Evolutionary conservation across 345 rosid species (phyloP), one percentile per base, ranked within the genome.

Genomic region (Boechera stricta): DNA sequence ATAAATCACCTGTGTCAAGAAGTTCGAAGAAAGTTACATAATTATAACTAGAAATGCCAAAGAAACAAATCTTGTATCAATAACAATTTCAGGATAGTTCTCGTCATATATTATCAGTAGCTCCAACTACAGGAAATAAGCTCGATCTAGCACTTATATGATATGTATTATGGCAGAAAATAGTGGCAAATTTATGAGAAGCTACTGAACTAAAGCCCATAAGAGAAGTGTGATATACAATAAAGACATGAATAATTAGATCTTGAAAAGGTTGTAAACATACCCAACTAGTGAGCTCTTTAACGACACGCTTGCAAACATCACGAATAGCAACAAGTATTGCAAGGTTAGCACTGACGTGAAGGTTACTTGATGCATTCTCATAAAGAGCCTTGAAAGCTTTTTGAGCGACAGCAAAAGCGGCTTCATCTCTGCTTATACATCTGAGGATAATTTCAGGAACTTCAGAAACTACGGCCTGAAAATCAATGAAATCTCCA

Each of bases 251-350:
- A 64, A 55, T n/a, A n/a, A 57, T n/a, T 21, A 21, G 32, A 71
- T 77, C 39, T 48, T 21, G 49, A 66, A 71, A 49, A 72, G 6
- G 52, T 58, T 47, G 49, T 21, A 55, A 68, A 29, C 94, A 78
- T 95, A 95, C 99, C 99, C 98, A 92, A 72, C 96, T 89, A 41
- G 99, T 95, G 73, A 95, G 98, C 87, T 92, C 94, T 81, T 90
- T 95, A 41, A 91, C 93, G 18, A 91, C 96, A 67, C 86, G 93
- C 89, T 91, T 92, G 89, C 94, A 91, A 61, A 95, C 93, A 85
- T 92, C 99, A 76, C 97, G 94, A 79, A 95, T 85, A 56, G 94
- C 94, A 63, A 87, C 91, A 69, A 95, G 86, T 77, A 95, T 89
- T 56, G 91, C 94, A 56, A 95, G 90, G 84, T 90, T 88, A 53